A percentile compares a stretch with the other conserved stretches of the same genome.
Conservation (phyloP, 2,329 filamentous ascomycete genomes). For the Paraconiothyrium brasiliense region DNA sequence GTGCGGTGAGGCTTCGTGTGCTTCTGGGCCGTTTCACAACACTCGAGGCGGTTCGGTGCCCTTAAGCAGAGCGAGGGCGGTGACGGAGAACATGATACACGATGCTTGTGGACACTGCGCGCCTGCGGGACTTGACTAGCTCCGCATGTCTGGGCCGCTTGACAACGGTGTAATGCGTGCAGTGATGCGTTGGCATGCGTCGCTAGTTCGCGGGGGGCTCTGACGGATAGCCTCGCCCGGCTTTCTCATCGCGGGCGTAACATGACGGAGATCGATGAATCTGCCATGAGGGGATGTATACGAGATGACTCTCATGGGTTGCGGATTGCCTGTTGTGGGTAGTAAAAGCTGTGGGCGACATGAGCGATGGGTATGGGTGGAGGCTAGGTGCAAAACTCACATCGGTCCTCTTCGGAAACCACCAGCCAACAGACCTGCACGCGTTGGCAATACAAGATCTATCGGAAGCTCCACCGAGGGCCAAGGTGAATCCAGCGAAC, state of each 20-base stretch:
- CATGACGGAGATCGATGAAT: neutral
- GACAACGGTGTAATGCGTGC: conserved; percentile 42
- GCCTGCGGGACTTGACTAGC: conserved; percentile 41
- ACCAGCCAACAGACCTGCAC: neutral
- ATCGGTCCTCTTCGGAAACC: neutral
- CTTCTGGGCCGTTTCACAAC: conserved; percentile 32
- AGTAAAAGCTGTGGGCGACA: neutral
- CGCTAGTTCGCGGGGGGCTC: conserved; percentile 31
- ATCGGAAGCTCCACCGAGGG: neutral
- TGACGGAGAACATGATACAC: conserved; percentile 51
- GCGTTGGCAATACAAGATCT: neutral
- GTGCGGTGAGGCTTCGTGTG: conserved; percentile 23
- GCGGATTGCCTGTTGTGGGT: neutral
- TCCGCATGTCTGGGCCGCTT: conserved; percentile 42
- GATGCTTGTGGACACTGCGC: conserved; percentile 40
- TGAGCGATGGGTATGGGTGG: neutral
- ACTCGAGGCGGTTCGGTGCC: conserved; percentile 29
- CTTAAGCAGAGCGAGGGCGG: conserved; percentile 42
- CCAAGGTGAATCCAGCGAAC: neutral
- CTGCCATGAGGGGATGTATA: neutral
- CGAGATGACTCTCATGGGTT: neutral
- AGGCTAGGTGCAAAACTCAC: neutral
- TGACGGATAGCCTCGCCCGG: conserved; percentile 19
- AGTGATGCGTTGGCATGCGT: conserved; percentile 46
- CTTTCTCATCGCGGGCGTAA: conserved; percentile 8